Evolutionary conservation across 2,329 filamentous ascomycete species (phyloP), one percentile per base, ranked within the genome.

Genomic region (Trichoderma sp.): DNA sequence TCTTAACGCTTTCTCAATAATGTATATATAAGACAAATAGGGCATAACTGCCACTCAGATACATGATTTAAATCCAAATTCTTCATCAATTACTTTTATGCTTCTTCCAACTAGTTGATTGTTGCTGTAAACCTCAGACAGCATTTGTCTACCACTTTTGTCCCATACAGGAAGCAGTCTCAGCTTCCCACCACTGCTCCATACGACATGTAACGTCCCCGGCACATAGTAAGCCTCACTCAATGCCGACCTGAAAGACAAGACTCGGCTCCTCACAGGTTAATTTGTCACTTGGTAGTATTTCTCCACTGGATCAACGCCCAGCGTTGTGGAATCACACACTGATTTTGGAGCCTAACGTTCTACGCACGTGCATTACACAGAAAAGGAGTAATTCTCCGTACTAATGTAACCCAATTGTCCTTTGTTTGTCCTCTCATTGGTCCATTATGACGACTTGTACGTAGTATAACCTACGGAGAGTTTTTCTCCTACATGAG

Each of bases 21-120:
- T 68, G 55, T 68, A 68, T 34, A 68, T 61, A 68, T 23, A 32
- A 68, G 66, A 68, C 32, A 32, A 26, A 30, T 23, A n/a, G 20
- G 55, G 66, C 66, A 50, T 20, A 68, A n/a, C 34, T 50, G 66
- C 66, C 66, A 11, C 59, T n/a, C n/a, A 34, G 36, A 50, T 30
- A 43, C 32, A 34, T 26, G 55, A 23, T 39, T 61, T 34, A 68
- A 61, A n/a, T 57, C 34, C 23, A 50, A 34, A 13, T 59, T 34
- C 12, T 34, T n/a, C n/a, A 20, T 34, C 30, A 32, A 34, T 13
- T 20, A 12, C 17, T 58, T 30, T 1, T 34, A n/a, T 34, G 5
- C 12, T n/a, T 12, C 4, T 20, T 28, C 17, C 17, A 13, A 15
- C 57, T 17, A 4, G 30, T 8, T 34, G n/a, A 34, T 9, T 13